These are phyloP conservation scores for Candida pseudofarinosa DNA, from an alignment of 805 yeast genomes.

Conservation along the genomic window DNA sequence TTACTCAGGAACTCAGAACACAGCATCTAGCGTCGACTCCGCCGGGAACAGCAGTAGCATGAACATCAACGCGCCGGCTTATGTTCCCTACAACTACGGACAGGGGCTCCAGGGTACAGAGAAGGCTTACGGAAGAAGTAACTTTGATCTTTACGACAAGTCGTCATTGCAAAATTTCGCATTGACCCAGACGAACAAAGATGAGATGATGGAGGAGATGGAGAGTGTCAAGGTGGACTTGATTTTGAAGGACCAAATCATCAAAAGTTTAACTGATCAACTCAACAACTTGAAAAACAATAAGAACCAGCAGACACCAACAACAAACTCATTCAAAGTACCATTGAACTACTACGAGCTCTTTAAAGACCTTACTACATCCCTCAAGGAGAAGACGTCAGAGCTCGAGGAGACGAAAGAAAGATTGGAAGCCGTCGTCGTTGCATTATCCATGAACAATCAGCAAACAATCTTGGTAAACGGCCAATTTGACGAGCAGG, in stretches of 20 bases:
- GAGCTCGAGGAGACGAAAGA: slow-evolving; percentile 61
- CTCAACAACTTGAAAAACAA: slow-evolving; percentile 17
- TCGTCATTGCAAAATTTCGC: slow-evolving; percentile 9
- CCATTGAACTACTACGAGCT: slow-evolving; percentile 45
- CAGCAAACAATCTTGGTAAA: slow-evolving; percentile 33
- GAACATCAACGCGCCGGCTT: slow-evolving; percentile 30
- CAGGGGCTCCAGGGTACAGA: slow-evolving; percentile 4
- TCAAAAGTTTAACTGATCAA: slow-evolving; percentile 33
- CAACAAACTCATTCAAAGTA: slow-evolving; percentile 21
- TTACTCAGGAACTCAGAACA: neutral
- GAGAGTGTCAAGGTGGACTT: slow-evolving; percentile 48
- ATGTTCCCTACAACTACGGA: slow-evolving; percentile 17
- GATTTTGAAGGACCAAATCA: slow-evolving; percentile 49
- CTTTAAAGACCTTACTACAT: slow-evolving; percentile 45
- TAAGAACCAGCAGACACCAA: slow-evolving; percentile 11
- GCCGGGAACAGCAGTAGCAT: slow-evolving; percentile 6
- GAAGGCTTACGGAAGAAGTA: slow-evolving; percentile 6
- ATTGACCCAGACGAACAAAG: slow-evolving; percentile 5
- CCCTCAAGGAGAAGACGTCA: slow-evolving; percentile 41
- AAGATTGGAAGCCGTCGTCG: slow-evolving; percentile 57
- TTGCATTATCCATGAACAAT: slow-evolving; percentile 21
- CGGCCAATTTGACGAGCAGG: slow-evolving; percentile 71
- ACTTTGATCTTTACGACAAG: slow-evolving; percentile 7
- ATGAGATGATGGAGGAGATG: slow-evolving; percentile 11
- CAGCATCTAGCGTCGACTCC: neutral